Evolutionary conservation across 2,329 filamentous ascomycete genomes (phyloP), one percentile per base, ranked within the genome.

Genomic region (Chrysoporthe austroafricana): DNA sequence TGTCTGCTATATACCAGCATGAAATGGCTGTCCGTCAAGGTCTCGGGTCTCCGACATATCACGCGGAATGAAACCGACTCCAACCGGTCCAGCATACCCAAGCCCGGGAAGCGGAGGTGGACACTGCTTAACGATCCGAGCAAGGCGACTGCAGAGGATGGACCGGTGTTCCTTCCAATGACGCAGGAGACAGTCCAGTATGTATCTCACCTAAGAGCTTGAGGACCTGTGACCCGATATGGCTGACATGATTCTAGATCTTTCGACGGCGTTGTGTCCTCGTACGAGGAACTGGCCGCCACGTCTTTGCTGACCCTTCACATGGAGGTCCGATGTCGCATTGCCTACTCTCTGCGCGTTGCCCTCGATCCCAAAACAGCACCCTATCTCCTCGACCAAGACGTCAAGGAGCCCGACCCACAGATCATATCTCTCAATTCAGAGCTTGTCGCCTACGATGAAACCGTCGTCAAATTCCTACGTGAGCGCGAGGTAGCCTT

Each of bases 1-100:
- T 97, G 94, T 73, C 86, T 97, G 50, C 83, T 99, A 46, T 96
- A 97, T 78, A 97, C 94, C 62, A 97, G 94, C 81, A 97, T 98
- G 93, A 96, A 96, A 83, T 99, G 96, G 96, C 87, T 99, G 46
- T 90, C 92, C 26, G 90, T 90, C 73, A 96, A 95, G 79, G 89
- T 97, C 54, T 82, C 85, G n/a, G 85, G 92, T 67, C 84, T 99
- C 64, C 88, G 96, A 54, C 90, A 95, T 75, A 93, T 97, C 74
- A 95, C 92, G 26, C 84, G 86, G 63, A 88, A 91, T 69, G 88
- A 92, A 58, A 86, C 88, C 48, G 88, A 93, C 77, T 88, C 88
- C 43, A 86, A 88, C 71, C 80, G 84, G 54, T 84, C 84, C 48
- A 83, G 80, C 44, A 73, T 87, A 60, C 79, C 84, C 16, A 84